Evolutionary conservation across 805 yeast genomes (phyloP), one percentile per base, ranked within the genome.

Genomic region (Wickerhamiella cacticola): DNA sequence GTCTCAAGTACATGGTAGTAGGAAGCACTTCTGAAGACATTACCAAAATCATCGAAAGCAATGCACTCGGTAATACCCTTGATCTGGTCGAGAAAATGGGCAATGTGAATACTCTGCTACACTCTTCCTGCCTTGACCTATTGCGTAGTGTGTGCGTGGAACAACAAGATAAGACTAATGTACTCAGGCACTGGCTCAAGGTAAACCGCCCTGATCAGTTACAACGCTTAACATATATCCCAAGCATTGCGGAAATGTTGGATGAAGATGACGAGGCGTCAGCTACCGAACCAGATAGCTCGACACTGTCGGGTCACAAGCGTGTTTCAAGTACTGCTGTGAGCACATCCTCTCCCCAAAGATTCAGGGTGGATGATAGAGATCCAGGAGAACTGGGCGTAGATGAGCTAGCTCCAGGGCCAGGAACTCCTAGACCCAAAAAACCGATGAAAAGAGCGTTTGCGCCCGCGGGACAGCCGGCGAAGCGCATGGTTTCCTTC

Each of bases 121-220:
- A 78, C 57, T 86, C 96, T 0, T 74, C 88, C 5, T 74, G 89
- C 53, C 67, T 86, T 41, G 87, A 82, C 59, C 67, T 88, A 33
- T 50, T 63, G 45, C 49, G 49, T 34, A 26, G 28, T 26, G 21
- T 46, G 23, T 19, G 25, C 21, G 1, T 25, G 3, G 41, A 22
- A 13, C 18, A 10, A 18, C 21, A 23, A 12, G 15, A 34, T 15
- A 29, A 28, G 19, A 13, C 26, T 15, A 21, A 35, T 22, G 40
- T 35, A 25, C 24, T 46, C 3, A 24, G 49, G 9, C 15, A 46
- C 13, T 46, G 49, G 49, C 26, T 46, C 7, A 5, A 18, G 4
- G 31, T 10, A 5, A 38, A 39, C 31, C 38, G 38, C 2, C 19
- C 24, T 4, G 26, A 28, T 16, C 38, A 33, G 10, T 25, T 31